A percentile compares a stretch with the other conserved stretches of the same genome.
Conservation (phyloP, 805 yeast species). For the Lipomyces sp. region DNA sequence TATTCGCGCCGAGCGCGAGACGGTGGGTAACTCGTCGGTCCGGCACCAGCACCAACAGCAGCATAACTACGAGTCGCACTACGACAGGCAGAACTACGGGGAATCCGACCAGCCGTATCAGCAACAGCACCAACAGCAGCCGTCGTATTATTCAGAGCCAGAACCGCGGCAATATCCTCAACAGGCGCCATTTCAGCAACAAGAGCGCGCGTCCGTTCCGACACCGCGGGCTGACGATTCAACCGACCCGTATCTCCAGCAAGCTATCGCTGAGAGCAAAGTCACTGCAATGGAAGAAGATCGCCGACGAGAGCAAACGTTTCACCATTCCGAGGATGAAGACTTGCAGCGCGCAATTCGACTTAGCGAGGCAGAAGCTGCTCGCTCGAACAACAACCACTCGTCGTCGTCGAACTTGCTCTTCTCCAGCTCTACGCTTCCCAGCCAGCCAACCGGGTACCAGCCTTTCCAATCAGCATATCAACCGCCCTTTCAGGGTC, state of each 20-base stretch:
- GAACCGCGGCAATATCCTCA: slow-evolving; percentile 1
- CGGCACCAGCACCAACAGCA: slow-evolving; percentile 1
- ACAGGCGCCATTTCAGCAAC: neutral
- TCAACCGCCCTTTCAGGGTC: too few species aligned
- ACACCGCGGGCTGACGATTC: slow-evolving; percentile 31
- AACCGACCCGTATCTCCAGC: slow-evolving; percentile 64
- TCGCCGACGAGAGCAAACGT: slow-evolving; percentile 41
- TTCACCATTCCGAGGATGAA: slow-evolving; percentile 49
- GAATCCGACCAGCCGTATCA: neutral
- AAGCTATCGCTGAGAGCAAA: slow-evolving; percentile 76
- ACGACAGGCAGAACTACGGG: neutral
- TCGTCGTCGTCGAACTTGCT: too few species aligned
- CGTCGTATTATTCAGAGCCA: slow-evolving; percentile 1
- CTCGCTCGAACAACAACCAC: too few species aligned
- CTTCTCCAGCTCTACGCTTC: too few species aligned
- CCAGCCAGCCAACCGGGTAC: too few species aligned
- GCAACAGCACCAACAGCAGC: neutral
- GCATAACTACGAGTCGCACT: slow-evolving; percentile 1
- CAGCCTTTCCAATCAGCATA: too few species aligned
- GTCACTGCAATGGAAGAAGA: slow-evolving; percentile 79
- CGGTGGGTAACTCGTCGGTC: slow-evolving; percentile 34
- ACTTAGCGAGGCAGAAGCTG: slow-evolving; percentile 69
- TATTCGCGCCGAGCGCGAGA: slow-evolving; percentile 62
- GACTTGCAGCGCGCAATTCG: slow-evolving; percentile 69
- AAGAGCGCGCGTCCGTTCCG: too few species aligned